Conservation (phyloP, 192 early-diverging fungal species). For the Phlyctochytrium arcticum region DNA sequence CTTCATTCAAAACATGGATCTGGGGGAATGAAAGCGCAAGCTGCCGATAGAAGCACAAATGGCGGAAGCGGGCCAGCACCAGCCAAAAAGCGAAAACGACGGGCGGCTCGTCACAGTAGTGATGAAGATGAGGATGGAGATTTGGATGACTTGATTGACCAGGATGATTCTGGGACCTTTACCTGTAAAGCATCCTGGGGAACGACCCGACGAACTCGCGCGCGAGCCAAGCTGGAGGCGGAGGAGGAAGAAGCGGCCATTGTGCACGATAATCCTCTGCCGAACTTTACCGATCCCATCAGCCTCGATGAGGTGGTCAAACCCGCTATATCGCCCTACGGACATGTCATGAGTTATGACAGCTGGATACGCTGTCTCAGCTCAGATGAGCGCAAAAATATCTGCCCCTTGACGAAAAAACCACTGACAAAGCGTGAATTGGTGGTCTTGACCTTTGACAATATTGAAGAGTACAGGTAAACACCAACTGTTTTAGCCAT, state of each 20-base stretch:
- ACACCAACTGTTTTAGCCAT: too few species aligned
- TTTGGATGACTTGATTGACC: conserved; percentile 40
- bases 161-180: conserved; percentile 63
- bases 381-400: conserved; percentile 75
- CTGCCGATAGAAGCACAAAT: conserved; percentile 5
- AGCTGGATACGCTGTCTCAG: conserved; percentile 67
- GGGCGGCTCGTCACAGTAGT: conserved; percentile 46
- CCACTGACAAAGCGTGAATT: conserved; percentile 87
- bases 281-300: conserved; percentile 91
- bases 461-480: conserved; percentile 41
- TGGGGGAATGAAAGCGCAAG: conserved; percentile 45
- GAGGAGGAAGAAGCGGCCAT: conserved; percentile 40
- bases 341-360: conserved; percentile 51
- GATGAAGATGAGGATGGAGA: conserved; percentile 60
- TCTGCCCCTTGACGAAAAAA: conserved; percentile 93
- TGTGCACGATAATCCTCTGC: conserved; percentile 70
- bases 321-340: conserved; percentile 93
- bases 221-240: conserved; percentile 30
- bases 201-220: conserved; percentile 57
- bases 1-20: conserved; percentile 57
- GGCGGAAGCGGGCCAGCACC: background rate
- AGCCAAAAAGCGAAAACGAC: conserved; percentile 46
- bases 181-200: conserved; percentile 55
- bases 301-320: conserved; percentile 85
- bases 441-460: conserved; percentile 45